A percentile compares a stretch with the other conserved stretches of the same genome.
These are phyloP conservation scores for Sclerotinia glacialis DNA, from an alignment of 2,329 filamentous ascomycete species.

Conservation along the genomic window DNA sequence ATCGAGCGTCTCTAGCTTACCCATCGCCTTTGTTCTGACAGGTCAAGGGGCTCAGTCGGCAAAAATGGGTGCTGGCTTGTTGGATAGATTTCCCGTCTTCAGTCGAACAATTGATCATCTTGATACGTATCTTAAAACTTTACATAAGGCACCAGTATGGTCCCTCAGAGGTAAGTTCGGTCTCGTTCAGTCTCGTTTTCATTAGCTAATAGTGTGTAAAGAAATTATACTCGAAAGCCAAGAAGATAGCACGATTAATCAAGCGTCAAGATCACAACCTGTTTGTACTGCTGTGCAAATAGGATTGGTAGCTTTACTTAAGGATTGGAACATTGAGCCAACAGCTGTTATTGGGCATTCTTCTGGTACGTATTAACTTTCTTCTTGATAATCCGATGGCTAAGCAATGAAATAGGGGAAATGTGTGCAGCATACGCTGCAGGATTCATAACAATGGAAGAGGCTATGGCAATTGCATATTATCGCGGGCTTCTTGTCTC, in stretches of 20 bases:
- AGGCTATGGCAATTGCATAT: constrained; percentile 48
- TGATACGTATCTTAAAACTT: not conserved
- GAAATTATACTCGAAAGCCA: not conserved
- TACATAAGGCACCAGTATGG: too few species aligned
- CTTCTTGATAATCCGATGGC: not conserved
- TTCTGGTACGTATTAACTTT: constrained; percentile 36
- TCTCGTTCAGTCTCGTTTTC: too few species aligned
- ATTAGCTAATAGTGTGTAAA: too few species aligned
- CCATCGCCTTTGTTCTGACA: constrained; percentile 30
- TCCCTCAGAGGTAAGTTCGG: too few species aligned
- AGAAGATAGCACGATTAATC: constrained; percentile 24
- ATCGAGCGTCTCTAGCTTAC: too few species aligned
- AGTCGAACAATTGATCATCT: constrained; percentile 26
- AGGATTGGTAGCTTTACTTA: constrained; percentile 44
- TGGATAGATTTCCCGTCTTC: constrained; percentile 10
- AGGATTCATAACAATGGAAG: constrained; percentile 36
- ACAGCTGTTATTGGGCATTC: constrained; percentile 46
- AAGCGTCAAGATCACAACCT: constrained; percentile 40
- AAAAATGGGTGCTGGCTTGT: constrained; percentile 32
- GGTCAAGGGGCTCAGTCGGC: constrained; percentile 37
- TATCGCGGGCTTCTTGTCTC: constrained; percentile 30
- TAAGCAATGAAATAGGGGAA: constrained; percentile 42
- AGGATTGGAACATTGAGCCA: constrained; percentile 44
- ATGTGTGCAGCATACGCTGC: constrained; percentile 48
- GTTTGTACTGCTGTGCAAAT: constrained; percentile 49